These are phyloP conservation scores for Rutstroemia sp. DNA, from an alignment of 2,329 filamentous ascomycete species.

Conservation along the genomic window DNA sequence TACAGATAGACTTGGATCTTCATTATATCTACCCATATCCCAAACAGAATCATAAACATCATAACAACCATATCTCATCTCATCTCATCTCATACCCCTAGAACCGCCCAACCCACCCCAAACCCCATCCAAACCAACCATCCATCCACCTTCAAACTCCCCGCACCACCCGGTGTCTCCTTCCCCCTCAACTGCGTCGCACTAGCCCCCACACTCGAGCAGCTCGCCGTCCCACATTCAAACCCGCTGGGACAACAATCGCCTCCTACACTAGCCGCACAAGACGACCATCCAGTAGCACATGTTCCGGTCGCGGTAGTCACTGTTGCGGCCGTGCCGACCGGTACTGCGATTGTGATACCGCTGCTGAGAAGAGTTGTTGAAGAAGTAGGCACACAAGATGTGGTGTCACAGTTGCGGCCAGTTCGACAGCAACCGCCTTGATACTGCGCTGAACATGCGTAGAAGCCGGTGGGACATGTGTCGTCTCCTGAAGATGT, in stretches of 20 bases:
- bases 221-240: constrained; percentile 64
- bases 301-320: constrained; percentile 44
- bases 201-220: constrained; percentile 48
- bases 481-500: constrained; percentile 18
- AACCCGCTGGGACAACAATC: constrained; percentile 83
- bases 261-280: constrained; percentile 55
- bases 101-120: background rate
- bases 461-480: constrained; percentile 89
- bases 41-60: background rate
- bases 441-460: constrained; percentile 71
- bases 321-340: constrained; percentile 36
- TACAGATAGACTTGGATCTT: too few species aligned
- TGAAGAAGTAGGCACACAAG: constrained; percentile 57
- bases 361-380: constrained; percentile 63
- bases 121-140: background rate
- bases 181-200: constrained; percentile 35
- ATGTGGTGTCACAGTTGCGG: constrained; percentile 73
- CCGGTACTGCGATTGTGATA: constrained; percentile 63
- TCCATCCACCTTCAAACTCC: background rate
- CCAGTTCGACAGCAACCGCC: constrained; percentile 87
- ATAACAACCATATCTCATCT: too few species aligned
- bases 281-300: constrained; percentile 73
- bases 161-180: constrained; percentile 15
- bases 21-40: background rate
- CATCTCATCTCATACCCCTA: background rate